Conservation (phyloP, 495 filamentous ascomycete genomes). For the Filosporella fistucella region DNA sequence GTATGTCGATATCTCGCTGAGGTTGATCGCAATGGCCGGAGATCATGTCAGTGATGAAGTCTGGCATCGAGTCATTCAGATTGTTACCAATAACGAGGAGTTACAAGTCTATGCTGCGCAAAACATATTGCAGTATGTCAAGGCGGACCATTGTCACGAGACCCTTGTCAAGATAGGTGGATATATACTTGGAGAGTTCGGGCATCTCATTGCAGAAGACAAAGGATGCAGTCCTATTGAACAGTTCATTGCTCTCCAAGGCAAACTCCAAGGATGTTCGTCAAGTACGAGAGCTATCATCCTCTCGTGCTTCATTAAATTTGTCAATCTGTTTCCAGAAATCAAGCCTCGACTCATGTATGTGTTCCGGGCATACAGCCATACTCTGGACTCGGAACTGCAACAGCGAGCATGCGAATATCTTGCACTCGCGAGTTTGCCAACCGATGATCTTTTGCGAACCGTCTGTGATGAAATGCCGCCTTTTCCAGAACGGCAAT, state of each 20-base stretch:
- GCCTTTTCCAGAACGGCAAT: constrained; percentile 92
- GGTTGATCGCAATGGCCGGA: constrained; percentile 91
- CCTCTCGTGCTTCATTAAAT: constrained; percentile 92
- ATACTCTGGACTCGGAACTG: constrained; percentile 90
- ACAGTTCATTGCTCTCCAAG: constrained; percentile 89
- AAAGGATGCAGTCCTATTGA: constrained; percentile 93
- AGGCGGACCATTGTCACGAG: constrained; percentile 90
- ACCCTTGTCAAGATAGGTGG: constrained; percentile 96
- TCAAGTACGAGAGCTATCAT: constrained; percentile 90
- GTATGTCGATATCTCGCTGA: constrained; percentile 97
- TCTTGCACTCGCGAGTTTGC: constrained; percentile 76
- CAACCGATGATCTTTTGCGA: constrained; percentile 86
- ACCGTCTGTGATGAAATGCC: constrained; percentile 99
- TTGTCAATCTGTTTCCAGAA: constrained; percentile 96
- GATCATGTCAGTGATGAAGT: constrained; percentile 99
- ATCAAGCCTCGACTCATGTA: constrained; percentile 94
- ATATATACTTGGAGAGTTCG: constrained; percentile 94
- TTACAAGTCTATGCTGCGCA: constrained; percentile 94
- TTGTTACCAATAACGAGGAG: constrained; percentile 99
- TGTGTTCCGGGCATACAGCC: constrained; percentile 88
- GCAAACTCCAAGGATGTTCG: constrained; percentile 85
- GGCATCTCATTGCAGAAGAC: constrained; percentile 95
- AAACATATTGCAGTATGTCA: constrained; percentile 83
- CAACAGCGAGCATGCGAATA: constrained; percentile 98
- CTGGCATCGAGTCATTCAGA: constrained; percentile 98